These are phyloP conservation scores for Saccharomycopsis oosterbeekiorum DNA, from an alignment of 805 yeast species.

Conservation along the genomic window DNA sequence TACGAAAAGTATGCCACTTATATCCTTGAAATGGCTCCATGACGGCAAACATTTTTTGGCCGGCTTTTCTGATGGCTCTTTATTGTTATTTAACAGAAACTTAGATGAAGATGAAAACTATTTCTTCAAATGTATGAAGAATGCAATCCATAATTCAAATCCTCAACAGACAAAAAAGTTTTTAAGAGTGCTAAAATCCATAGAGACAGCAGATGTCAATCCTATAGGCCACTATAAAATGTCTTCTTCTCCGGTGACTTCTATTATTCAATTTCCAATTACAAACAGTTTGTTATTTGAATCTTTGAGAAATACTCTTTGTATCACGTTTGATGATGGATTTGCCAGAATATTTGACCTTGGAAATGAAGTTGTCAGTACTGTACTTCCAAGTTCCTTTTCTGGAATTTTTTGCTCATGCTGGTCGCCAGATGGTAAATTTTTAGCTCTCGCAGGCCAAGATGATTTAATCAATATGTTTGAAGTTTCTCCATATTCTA, in stretches of 20 bases:
- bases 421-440: constrained; percentile 59
- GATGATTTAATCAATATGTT: constrained; percentile 39
- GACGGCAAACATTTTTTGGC: constrained; percentile 41
- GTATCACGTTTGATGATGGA: constrained; percentile 59
- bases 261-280: constrained; percentile 22
- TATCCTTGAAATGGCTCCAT: constrained; percentile 38
- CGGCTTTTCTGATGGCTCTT: constrained; percentile 56
- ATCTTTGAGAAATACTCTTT: constrained; percentile 28
- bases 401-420: constrained; percentile 48
- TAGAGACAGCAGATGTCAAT: constrained; percentile 13
- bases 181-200: constrained; percentile 8
- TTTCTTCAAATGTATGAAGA: constrained; percentile 15
- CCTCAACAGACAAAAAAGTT: constrained; percentile 27
- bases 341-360: constrained; percentile 48
- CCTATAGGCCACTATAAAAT: constrained; percentile 56
- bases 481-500: constrained; percentile 21
- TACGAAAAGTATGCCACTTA: constrained; percentile 33
- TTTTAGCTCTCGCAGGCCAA: constrained; percentile 84
- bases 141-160: constrained; percentile 17
- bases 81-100: constrained; percentile 41
- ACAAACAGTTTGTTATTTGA: neutral
- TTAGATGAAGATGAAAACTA: constrained; percentile 36
- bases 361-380: constrained; percentile 33
- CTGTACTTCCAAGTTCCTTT: constrained; percentile 53
- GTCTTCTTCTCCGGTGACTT: constrained; percentile 49